Evolutionary conservation across 305 asterid genomes (phyloP), one percentile per base, ranked within the genome.

Genomic region (Vinca major): DNA sequence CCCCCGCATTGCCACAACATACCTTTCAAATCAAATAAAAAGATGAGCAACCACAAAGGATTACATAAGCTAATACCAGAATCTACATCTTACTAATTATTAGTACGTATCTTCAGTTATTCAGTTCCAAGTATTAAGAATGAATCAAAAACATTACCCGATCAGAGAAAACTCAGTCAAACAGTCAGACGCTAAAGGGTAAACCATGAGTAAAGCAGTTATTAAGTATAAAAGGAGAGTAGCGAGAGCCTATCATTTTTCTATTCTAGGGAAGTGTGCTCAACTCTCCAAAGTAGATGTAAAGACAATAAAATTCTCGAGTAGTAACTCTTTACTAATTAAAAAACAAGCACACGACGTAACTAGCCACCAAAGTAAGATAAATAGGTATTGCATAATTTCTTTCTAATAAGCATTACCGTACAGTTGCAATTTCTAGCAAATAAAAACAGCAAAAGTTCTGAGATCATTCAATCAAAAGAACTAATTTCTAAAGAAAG

Each of bases 1-100:
- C 88, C 66, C 86, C 95, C 68, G 94, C 96, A 76, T 82, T 83
- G 74, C 95, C 93, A 56, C 93, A 91, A 72, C 79, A 85, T 75
- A 91, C 97, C 98, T 94, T 68, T 11, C 69, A 71, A 69, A 67
- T 75, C 64, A 80, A 74, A 82, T 41, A 13, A 62, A 70, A 48
- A 63, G n/a, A 41, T 57, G 50, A 57, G 65, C 67, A 45, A 65
- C 37, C 52, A 71, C 54, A 20, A 40, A 55, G 63, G 41, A 47
- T 33, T 17, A 50, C 54, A 50, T 50, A 50, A 50, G 54, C 1
- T 16, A 14, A 13, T 50, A 50, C 54, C 19, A 50, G 4, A 14
- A 4, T 50, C 54, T 19, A 4, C 54, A 50, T 14, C 63, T 57
- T 57, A 11, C 37, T 13, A 57, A 57, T 33, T 33, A 33, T 33